Evolutionary conservation across 1,284 basidiomycete species (phyloP).

Genomic region (Heliocybe sulcata): DNA sequence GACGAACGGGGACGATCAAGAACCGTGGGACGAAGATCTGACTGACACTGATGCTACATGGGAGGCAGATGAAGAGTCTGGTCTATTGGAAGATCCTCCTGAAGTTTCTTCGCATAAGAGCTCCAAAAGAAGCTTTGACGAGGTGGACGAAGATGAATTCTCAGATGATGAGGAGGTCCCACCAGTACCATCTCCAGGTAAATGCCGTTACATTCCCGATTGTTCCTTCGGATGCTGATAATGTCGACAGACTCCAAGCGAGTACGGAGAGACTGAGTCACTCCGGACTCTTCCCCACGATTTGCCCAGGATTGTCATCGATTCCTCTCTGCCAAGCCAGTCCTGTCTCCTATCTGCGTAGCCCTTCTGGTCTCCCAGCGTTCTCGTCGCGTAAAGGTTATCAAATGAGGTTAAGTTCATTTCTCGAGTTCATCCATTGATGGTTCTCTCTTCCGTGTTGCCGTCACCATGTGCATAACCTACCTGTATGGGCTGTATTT

Average conservation of each 20-base stretch:
- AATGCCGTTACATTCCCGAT: conserved; percentile 7
- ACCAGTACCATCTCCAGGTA: conserved; percentile 39
- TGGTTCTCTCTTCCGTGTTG: background rate
- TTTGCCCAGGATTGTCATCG: no score
- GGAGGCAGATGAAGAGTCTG: conserved; percentile 23
- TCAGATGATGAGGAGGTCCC: conserved; percentile 19
- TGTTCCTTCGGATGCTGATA: background rate
- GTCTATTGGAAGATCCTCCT: conserved; percentile 17
- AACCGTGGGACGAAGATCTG: conserved; percentile 30
- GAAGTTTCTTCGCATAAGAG: conserved; percentile 42
- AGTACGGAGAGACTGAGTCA: background rate
- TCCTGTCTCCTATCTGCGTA: no score
- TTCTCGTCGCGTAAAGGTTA: background rate
- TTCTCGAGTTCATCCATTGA: background rate
- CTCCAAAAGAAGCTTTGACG: conserved; percentile 41
- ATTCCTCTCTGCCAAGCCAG: no score
- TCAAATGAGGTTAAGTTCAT: background rate
- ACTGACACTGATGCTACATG: conserved; percentile 26
- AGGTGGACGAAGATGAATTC: conserved; percentile 34
- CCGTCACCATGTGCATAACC: background rate
- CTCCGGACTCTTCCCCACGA: background rate
- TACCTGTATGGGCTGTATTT: background rate
- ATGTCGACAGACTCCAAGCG: background rate
- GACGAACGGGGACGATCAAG: conserved; percentile 19
- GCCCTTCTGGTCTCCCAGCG: background rate